Percentiles rank a stretch among this genome's conserved stretches.
These are phyloP conservation scores for Posidonia australis DNA, from an alignment of 106 monocot genomes.

Conservation along the genomic window DNA sequence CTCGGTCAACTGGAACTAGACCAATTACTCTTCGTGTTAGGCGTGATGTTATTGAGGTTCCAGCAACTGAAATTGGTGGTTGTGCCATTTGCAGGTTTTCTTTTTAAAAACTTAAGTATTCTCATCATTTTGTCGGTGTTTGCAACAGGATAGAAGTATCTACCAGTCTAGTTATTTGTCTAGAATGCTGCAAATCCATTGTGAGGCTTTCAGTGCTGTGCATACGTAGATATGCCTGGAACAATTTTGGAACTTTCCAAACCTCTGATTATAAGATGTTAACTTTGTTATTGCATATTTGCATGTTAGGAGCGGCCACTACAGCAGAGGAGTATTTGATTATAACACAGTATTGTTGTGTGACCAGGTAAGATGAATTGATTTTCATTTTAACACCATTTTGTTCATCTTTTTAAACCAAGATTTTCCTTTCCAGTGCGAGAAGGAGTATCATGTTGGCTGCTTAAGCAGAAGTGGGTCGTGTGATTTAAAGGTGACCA, in stretches of 20 bases:
- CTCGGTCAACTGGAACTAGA: not conserved
- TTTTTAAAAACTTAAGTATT: not conserved
- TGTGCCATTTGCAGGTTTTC: slow-evolving; percentile 26
- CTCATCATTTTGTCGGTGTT: too few relatives aligned
- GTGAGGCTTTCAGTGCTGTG: not conserved
- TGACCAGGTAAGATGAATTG: slow-evolving; percentile 15
- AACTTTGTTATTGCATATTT: not conserved
- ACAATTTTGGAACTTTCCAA: slow-evolving; percentile 3
- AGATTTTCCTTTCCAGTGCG: slow-evolving; percentile 14
- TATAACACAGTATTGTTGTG: slow-evolving; percentile 20
- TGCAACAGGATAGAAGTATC: too few relatives aligned
- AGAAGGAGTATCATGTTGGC: slow-evolving; percentile 28
- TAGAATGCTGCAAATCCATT: not conserved
- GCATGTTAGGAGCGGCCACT: slow-evolving; percentile 8
- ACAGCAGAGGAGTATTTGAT: slow-evolving; percentile 16
- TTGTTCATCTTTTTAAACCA: not conserved
- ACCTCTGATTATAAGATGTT: not conserved
- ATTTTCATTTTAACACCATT: not conserved
- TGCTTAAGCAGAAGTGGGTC: slow-evolving; percentile 11
- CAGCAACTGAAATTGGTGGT: slow-evolving; percentile 9
- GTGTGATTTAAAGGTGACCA: slow-evolving; percentile 38
- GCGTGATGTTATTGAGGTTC: not conserved
- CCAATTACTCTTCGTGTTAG: not conserved
- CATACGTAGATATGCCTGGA: not conserved
- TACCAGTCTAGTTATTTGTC: too few relatives aligned